phyloP scores from a whole-genome alignment of 2,329 filamentous ascomycete species.

The Epichloe gansuensis region DNA sequence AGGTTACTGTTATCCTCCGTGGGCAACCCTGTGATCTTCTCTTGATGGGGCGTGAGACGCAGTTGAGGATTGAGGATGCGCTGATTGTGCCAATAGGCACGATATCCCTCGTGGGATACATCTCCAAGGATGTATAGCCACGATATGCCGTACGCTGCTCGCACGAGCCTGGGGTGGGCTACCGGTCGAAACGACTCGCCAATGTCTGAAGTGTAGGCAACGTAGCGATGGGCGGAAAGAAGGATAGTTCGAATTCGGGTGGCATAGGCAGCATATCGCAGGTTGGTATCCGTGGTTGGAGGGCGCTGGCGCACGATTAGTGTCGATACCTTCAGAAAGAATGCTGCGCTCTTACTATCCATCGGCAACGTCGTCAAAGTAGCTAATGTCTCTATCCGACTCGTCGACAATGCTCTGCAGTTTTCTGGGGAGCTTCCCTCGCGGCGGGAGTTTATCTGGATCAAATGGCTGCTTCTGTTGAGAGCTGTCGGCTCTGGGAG shows the following conservation, averaged over 20 bases:
- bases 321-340: slow-evolving; percentile 2
- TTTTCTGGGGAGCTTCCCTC: slow-evolving; percentile 39
- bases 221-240: slow-evolving; percentile 82
- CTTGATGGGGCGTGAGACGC: slow-evolving; percentile 37
- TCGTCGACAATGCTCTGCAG: slow-evolving; percentile 47
- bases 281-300: slow-evolving; percentile 71
- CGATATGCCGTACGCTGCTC: slow-evolving; percentile 75
- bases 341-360: slow-evolving; percentile 51
- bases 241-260: slow-evolving; percentile 77
- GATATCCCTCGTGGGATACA: slow-evolving; percentile 87
- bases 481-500: slow-evolving; percentile 6
- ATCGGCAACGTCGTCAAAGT: slow-evolving; percentile 66
- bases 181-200: slow-evolving; percentile 93
- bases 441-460: slow-evolving; percentile 33
- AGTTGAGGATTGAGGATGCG: slow-evolving; percentile 56
- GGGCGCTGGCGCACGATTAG: slow-evolving; percentile 22
- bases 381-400: slow-evolving; percentile 52
- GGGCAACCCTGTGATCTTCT: slow-evolving; percentile 35
- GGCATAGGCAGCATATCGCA: slow-evolving; percentile 90
- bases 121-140: slow-evolving; percentile 91
- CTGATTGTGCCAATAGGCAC: slow-evolving; percentile 83
- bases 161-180: slow-evolving; percentile 72
- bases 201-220: slow-evolving; percentile 93
- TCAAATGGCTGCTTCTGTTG: slow-evolving; percentile 24
- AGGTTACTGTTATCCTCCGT: slow-evolving; percentile 17